Percentiles rank a stretch among this genome's conserved stretches.
Evolutionary conservation across 139 green algal genomes (phyloP).

Genomic region (Chlorella sorokiniana): DNA sequence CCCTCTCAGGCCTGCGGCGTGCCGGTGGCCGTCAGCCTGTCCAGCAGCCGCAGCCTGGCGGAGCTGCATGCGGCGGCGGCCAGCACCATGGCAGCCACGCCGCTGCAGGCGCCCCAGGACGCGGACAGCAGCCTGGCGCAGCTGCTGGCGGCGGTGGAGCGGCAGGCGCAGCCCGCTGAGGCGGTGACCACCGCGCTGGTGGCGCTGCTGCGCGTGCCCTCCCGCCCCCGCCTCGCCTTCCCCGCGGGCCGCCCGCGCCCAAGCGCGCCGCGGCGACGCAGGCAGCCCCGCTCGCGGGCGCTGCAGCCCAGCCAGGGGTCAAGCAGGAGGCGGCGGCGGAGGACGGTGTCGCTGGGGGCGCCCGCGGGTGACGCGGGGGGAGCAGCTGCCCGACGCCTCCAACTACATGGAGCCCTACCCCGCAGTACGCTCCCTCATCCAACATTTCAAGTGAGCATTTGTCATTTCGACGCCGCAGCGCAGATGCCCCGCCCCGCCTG

Average conservation of each 20-base stretch:
- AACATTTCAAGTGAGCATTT: neutral
- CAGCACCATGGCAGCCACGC: neutral
- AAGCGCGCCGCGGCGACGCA: neutral
- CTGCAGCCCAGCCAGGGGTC: neutral
- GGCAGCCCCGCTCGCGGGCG: neutral
- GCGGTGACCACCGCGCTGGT: conserved; percentile 10
- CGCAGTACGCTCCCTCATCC: conserved; percentile 2
- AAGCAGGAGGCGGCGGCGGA: neutral
- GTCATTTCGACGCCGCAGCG: neutral
- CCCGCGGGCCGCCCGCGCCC: neutral
- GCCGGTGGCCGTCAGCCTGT: conserved; percentile 9
- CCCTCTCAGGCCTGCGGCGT: conserved; percentile 18
- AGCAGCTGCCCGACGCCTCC: neutral
- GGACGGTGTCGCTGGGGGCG: neutral
- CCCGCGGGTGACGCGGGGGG: neutral
- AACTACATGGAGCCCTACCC: conserved; percentile 21
- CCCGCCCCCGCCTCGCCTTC: conserved; percentile 24
- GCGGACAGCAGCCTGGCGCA: conserved; percentile 7
- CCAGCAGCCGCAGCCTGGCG: neutral
- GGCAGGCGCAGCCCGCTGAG: neutral
- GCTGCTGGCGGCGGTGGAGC: conserved; percentile 3
- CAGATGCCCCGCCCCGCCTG: neutral
- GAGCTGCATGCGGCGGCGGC: neutral
- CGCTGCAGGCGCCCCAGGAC: neutral
- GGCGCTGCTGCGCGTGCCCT: conserved; percentile 6